Conservation (phyloP, 345 rosid genomes). For the Populus ilicifolia region DNA sequence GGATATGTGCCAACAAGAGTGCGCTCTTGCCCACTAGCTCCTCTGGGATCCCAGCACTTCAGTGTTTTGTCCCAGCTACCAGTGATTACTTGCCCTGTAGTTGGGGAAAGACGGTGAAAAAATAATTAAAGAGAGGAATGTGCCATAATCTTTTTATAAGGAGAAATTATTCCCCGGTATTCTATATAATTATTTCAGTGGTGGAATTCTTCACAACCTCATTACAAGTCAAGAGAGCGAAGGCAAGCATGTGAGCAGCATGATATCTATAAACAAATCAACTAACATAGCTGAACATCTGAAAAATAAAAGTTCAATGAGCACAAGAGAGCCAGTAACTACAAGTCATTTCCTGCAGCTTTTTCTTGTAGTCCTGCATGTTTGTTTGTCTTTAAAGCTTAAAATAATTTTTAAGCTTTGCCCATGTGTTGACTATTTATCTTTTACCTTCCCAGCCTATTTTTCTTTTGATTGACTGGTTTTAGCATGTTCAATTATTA, state of each 20-base stretch:
- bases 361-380: not conserved
- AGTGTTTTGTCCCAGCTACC: slow-evolving; percentile 96
- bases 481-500: not conserved
- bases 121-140: not conserved
- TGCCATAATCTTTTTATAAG: not conserved
- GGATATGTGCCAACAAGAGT: slow-evolving; percentile 79
- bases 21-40: slow-evolving; percentile 81
- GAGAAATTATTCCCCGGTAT: not conserved
- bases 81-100: slow-evolving; percentile 82
- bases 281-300: not conserved
- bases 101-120: slow-evolving; percentile 7
- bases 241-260: not conserved
- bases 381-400: not conserved
- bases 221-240: not conserved
- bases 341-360: not conserved
- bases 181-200: not conserved
- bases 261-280: not conserved
- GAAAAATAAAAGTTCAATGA: not conserved
- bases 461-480: not conserved
- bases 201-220: not conserved
- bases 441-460: not conserved
- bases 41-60: slow-evolving; percentile 98
- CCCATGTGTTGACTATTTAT: not conserved
- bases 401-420: not conserved
- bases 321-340: not conserved